Conservation (phyloP, 495 filamentous ascomycete genomes). For the Wilcoxina mikolae region DNA sequence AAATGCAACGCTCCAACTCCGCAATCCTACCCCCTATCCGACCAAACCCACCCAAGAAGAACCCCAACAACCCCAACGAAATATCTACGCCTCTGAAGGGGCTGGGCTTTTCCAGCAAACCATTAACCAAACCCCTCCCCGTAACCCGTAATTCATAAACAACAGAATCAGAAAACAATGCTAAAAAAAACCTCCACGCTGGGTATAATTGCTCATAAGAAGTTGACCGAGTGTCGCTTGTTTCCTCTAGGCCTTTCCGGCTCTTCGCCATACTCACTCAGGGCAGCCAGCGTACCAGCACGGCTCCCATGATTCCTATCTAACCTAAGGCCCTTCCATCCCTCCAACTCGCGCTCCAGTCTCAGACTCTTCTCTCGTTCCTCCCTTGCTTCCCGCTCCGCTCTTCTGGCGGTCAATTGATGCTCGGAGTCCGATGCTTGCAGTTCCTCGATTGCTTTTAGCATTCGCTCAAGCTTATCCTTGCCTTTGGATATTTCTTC, state of each 20-base stretch:
- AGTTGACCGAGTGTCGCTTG: conserved; percentile 28
- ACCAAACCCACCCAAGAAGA: too few species aligned
- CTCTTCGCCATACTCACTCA: conserved; percentile 23
- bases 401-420: conserved; percentile 63
- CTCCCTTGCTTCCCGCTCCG: conserved; percentile 78
- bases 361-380: conserved; percentile 69
- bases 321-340: conserved; percentile 59
- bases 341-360: conserved; percentile 80
- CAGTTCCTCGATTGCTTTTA: conserved; percentile 82
- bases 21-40: too few species aligned
- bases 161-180: neutral
- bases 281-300: conserved; percentile 21
- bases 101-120: too few species aligned
- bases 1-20: too few species aligned
- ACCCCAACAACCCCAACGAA: too few species aligned
- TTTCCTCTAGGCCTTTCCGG: conserved; percentile 13
- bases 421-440: conserved; percentile 69
- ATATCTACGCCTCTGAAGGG: too few species aligned
- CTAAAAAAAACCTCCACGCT: neutral
- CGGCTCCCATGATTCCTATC: conserved; percentile 35
- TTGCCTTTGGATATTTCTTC: conserved; percentile 72
- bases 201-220: conserved; percentile 18
- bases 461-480: conserved; percentile 77
- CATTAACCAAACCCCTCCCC: neutral
- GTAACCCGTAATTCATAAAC: neutral